These are phyloP conservation scores for Fusarium odoratissimum DNA, from an alignment of 2,329 filamentous ascomycete genomes.

Conservation along the genomic window DNA sequence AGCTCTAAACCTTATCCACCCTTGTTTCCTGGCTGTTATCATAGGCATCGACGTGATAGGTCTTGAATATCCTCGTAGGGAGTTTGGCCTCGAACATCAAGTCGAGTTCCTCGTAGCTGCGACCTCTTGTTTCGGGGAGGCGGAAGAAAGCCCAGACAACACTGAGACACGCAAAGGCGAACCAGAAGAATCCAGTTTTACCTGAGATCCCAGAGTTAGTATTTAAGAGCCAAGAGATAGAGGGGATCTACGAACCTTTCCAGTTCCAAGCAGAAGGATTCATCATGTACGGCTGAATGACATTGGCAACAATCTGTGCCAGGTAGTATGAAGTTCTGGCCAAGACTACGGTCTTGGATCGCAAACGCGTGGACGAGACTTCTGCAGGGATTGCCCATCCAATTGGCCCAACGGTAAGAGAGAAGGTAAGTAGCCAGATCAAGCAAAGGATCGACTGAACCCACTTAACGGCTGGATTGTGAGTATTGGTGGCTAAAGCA, in stretches of 20 bases:
- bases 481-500: not conserved
- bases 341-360: not conserved
- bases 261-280: not conserved
- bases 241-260: not conserved
- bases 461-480: not conserved
- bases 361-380: not conserved
- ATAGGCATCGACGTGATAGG: not conserved
- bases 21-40: not conserved
- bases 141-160: not conserved
- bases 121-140: not conserved
- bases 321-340: not conserved
- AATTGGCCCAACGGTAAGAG: accelerated
- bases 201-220: accelerated
- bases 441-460: not conserved
- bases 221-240: not conserved
- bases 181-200: not conserved
- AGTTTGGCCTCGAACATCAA: not conserved
- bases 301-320: not conserved
- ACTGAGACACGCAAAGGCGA: not conserved
- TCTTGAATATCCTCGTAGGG: not conserved
- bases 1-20: not conserved
- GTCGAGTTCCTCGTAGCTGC: not conserved
- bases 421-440: not conserved
- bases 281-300: not conserved
- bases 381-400: not conserved